Conservation (phyloP, 2,329 filamentous ascomycete species). For the Verticillium zaregamsianum region DNA sequence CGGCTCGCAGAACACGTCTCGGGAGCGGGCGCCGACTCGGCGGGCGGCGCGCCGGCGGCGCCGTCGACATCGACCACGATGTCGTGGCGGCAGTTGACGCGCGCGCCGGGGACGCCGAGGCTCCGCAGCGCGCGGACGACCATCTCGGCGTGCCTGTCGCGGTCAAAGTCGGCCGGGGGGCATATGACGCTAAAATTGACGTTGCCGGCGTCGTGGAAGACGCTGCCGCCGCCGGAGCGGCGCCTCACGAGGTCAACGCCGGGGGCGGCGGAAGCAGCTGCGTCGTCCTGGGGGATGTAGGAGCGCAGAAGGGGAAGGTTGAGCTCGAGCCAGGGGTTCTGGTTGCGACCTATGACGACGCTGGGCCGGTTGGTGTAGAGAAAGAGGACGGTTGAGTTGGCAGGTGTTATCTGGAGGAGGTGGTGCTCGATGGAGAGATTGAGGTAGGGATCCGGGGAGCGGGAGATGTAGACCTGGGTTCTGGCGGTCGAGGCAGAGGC, state of each 20-base stretch:
- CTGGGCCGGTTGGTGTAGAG: conserved; percentile 86
- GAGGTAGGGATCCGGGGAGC: conserved; percentile 69
- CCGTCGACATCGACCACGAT: conserved; percentile 65
- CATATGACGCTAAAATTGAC: conserved; percentile 93
- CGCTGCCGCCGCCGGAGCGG: conserved; percentile 83
- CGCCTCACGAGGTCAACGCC: conserved; percentile 66
- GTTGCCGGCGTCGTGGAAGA: conserved; percentile 92
- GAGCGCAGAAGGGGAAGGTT: conserved; percentile 59
- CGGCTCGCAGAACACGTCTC: neutral
- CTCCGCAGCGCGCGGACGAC: conserved; percentile 74
- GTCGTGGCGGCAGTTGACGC: conserved; percentile 88
- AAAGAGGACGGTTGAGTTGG: conserved; percentile 73
- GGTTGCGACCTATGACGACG: conserved; percentile 89
- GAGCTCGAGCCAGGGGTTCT: conserved; percentile 95
- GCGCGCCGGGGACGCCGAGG: conserved; percentile 54
- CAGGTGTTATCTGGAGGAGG: conserved; percentile 69
- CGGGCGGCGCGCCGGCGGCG: neutral
- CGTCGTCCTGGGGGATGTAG: neutral
- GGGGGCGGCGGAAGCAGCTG: conserved; percentile 12
- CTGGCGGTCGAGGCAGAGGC: conserved; percentile 37
- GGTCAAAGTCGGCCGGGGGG: conserved; percentile 70
- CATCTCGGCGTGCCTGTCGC: conserved; percentile 88
- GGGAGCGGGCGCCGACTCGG: conserved; percentile 4
- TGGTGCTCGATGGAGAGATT: conserved; percentile 95
- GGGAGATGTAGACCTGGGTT: conserved; percentile 68